These are phyloP conservation scores for Sphaerulina populicola DNA, from an alignment of 2,329 filamentous ascomycete genomes.

Conservation along the genomic window DNA sequence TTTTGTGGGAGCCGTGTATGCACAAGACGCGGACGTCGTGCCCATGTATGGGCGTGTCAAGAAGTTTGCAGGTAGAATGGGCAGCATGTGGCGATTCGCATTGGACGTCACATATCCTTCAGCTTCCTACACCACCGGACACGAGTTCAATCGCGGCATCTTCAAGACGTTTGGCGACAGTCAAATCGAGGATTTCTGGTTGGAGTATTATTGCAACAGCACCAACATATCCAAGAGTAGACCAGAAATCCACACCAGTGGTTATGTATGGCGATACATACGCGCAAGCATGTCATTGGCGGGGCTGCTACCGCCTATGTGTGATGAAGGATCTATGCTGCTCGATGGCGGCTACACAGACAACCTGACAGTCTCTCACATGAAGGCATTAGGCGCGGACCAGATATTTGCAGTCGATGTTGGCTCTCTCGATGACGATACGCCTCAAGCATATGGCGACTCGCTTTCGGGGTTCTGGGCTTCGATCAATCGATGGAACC, in stretches of 20 bases:
- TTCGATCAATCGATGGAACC: slow-evolving; percentile 92
- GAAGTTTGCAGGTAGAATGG: slow-evolving; percentile 98
- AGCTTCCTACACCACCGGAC: slow-evolving; percentile 92
- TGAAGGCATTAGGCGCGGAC: slow-evolving; percentile 88
- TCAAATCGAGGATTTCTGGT: slow-evolving; percentile 98
- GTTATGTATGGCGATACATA: slow-evolving; percentile 96
- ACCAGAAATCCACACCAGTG: slow-evolving; percentile 85
- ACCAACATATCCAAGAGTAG: slow-evolving; percentile 96
- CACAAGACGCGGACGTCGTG: slow-evolving; percentile 90
- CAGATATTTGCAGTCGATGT: slow-evolving; percentile 95
- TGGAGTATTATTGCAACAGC: slow-evolving; percentile 98
- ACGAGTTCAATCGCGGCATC: slow-evolving; percentile 97
- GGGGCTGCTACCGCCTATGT: slow-evolving; percentile 83
- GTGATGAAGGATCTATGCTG: slow-evolving; percentile 94
- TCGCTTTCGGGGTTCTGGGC: slow-evolving; percentile 93
- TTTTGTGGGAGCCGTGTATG: slow-evolving; percentile 91
- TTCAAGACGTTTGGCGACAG: slow-evolving; percentile 97
- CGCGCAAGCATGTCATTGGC: slow-evolving; percentile 94
- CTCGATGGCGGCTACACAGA: slow-evolving; percentile 95
- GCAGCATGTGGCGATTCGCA: slow-evolving; percentile 97
- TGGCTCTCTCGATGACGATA: slow-evolving; percentile 82
- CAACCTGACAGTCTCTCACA: slow-evolving; percentile 92
- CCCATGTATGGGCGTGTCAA: slow-evolving; percentile 95
- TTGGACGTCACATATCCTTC: slow-evolving; percentile 93
- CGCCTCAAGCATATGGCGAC: slow-evolving; percentile 86